Conservation (phyloP, 495 filamentous ascomycete genomes). For the Penicillium antarcticum region DNA sequence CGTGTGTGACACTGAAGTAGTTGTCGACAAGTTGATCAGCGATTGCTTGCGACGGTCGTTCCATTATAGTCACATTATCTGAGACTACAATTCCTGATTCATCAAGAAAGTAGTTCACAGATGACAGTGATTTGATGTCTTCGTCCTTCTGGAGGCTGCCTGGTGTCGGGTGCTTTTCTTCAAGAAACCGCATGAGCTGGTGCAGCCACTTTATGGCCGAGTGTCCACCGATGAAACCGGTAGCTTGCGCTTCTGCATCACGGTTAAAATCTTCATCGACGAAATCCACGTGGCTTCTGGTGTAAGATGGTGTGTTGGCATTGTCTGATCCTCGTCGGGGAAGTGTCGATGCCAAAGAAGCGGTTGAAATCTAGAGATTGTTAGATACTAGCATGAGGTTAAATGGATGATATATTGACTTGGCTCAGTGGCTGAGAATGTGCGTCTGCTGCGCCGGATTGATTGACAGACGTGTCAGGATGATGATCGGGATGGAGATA, state of each 20-base stretch:
- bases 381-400: too few relatives aligned
- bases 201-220: constrained; percentile 59
- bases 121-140: constrained; percentile 19
- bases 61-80: constrained; percentile 43
- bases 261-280: constrained; percentile 55
- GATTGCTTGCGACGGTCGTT: constrained; percentile 40
- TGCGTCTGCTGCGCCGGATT: background rate
- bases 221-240: constrained; percentile 57
- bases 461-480: constrained; percentile 22
- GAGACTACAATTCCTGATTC: constrained; percentile 37
- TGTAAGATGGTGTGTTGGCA: too few relatives aligned
- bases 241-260: constrained; percentile 40
- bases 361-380: too few relatives aligned
- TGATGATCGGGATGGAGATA: constrained; percentile 20
- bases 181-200: constrained; percentile 27
- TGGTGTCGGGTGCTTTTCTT: constrained; percentile 4
- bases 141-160: constrained; percentile 2
- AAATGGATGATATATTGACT: too few relatives aligned
- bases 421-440: too few relatives aligned
- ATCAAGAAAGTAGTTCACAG: constrained; percentile 50
- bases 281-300: constrained; percentile 36
- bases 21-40: constrained; percentile 48
- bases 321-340: constrained; percentile 36
- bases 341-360: background rate
- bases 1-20: constrained; percentile 55